Conservation (phyloP, 2,329 filamentous ascomycete genomes). For the Pseudogymnoascus sp. region DNA sequence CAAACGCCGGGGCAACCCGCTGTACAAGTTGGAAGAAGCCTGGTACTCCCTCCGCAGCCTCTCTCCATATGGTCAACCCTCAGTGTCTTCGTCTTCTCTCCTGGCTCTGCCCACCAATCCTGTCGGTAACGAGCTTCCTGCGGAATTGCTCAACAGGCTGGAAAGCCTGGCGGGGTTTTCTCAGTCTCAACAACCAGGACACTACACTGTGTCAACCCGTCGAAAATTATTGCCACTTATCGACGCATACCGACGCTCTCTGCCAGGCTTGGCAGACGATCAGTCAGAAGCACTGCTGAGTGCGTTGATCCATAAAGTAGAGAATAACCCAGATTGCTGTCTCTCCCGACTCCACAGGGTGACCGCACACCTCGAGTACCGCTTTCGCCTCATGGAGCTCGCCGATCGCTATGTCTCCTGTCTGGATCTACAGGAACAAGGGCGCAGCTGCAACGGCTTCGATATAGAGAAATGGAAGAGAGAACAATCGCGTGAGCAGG, state of each 20-base stretch:
- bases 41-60: not conserved
- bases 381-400: not conserved
- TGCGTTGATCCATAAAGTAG: not conserved
- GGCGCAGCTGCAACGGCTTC: not conserved
- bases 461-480: not conserved
- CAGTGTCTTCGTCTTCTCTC: not conserved
- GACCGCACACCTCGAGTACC: not conserved
- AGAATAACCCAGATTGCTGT: not conserved
- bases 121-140: not conserved
- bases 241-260: not conserved
- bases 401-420: not conserved
- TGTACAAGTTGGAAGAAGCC: not conserved
- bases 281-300: not conserved
- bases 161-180: not conserved
- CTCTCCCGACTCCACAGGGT: not conserved
- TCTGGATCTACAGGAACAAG: not conserved
- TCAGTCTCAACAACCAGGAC: not conserved
- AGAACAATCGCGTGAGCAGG: not conserved
- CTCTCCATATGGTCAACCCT: not conserved
- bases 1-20: not conserved
- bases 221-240: not conserved
- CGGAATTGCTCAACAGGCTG: not conserved
- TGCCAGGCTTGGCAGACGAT: not conserved
- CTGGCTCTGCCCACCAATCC: not conserved
- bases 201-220: not conserved